Evolutionary conservation across 169 alveolate genomes (phyloP).

Genomic region (Plasmodium blacklocki): DNA sequence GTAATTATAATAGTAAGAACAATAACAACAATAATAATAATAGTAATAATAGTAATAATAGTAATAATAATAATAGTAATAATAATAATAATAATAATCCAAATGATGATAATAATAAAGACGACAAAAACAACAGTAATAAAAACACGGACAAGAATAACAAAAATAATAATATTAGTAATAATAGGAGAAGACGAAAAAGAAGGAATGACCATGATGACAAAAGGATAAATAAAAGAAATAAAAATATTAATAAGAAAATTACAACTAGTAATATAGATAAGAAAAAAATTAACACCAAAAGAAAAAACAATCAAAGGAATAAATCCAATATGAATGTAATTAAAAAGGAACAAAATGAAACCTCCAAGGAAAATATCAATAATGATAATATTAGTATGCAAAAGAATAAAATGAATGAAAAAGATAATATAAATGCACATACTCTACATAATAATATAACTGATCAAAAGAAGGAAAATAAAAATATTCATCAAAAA

Average conservation of each 20-base stretch:
- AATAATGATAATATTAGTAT: too few relatives aligned
- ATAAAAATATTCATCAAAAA: neutral
- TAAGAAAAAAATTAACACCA: too few relatives aligned
- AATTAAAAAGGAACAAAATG: too few relatives aligned
- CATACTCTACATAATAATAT: too few relatives aligned
- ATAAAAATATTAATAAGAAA: too few relatives aligned
- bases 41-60: constrained; percentile 2
- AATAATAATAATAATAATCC: neutral
- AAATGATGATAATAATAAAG: constrained; percentile 5
- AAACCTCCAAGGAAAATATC: too few relatives aligned
- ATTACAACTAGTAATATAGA: too few relatives aligned
- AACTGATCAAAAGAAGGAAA: neutral
- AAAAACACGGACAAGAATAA: neutral
- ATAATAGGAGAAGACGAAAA: constrained; percentile 7
- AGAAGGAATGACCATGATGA: neutral
- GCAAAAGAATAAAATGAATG: too few relatives aligned
- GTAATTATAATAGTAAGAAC: neutral
- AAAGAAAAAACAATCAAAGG: too few relatives aligned
- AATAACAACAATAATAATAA: constrained; percentile 6
- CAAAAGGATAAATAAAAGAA: too few relatives aligned
- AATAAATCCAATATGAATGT: too few relatives aligned
- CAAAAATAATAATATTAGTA: constrained; percentile 15
- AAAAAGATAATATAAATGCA: too few relatives aligned
- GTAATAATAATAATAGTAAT: constrained; percentile 12
- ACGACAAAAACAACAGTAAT: constrained; percentile 1